Base-by-base conservation (phyloP, 441 rosid species). In the Syzygium syzygioides region DNA sequence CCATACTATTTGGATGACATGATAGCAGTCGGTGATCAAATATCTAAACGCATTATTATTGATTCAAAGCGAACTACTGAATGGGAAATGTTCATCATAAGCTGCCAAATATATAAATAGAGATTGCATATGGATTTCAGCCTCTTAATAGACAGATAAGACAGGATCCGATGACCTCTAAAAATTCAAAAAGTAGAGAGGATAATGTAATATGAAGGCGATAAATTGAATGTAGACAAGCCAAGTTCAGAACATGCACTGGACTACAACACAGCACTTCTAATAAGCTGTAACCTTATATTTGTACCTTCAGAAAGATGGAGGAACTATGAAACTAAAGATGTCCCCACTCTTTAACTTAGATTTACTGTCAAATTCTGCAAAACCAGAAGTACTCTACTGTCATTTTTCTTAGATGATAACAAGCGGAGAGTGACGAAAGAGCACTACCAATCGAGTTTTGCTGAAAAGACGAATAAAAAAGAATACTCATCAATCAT, bases 401-500 rank as follows among this genome's bases (percentile, higher is more conserved):
- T 8, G 15, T 26, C 64, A 11, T 5, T 26, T 59, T 59, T 57
- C 62, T 57, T n/a, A 59, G 64, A 59, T 11, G n/a, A 59, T 4
- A 59, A 25, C 64, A 25, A 10, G 64, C 6, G 6, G 14, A 14
- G 64, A 59, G 13, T 26, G 64, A 28, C 17, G 18, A 76, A 76
- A 76, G n/a, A 23, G 30, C 83, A 23, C 53, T 23, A 76, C 5
- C n/a, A 1, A 76, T 76, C n/a, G n/a, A 26, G 18, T 41, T 66
- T 66, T 66, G 76, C 41, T 9, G 4, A 76, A 76, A 76, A 76
- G 28, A 25, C 83, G 2, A n/a, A 37, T 76, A 9, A 41, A 76
- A 90, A 89, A 83, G 89, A 91, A 88, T 86, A 85, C 71, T 90
- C 91, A 91, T 90, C 92, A 90, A 76, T 76, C 83, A 76, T 76